Conservation (phyloP, 805 yeast genomes). For the Yamadazyma philogaea region DNA sequence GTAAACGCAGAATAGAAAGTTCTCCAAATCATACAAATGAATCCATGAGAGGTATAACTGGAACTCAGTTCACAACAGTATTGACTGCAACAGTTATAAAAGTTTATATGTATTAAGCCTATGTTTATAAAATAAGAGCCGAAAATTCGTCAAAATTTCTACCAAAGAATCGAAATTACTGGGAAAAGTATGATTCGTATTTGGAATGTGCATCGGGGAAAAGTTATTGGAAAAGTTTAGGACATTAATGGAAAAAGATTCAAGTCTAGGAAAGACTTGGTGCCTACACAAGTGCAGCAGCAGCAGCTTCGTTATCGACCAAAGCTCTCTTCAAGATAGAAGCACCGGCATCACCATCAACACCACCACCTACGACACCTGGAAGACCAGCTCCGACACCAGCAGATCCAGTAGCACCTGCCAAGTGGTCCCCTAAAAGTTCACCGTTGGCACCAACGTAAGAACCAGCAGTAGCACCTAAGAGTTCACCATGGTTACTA, state of each 20-base stretch:
- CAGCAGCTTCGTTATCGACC: too few species aligned
- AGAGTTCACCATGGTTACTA: conserved; percentile 10
- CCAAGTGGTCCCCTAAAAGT: conserved; percentile 17
- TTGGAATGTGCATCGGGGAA: neutral
- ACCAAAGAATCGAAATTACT: conserved; percentile 1
- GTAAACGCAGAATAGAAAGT: too few species aligned
- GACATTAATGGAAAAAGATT: neutral
- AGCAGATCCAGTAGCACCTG: conserved; percentile 14
- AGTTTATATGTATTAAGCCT: conserved; percentile 2
- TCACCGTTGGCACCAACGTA: conserved; percentile 14
- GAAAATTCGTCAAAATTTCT: conserved; percentile 5
- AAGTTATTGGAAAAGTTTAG: conserved; percentile 2
- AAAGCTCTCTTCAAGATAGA: conserved; percentile 12
- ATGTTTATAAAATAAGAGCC: conserved; percentile 1
- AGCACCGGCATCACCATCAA: conserved; percentile 9
- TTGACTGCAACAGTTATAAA: neutral
- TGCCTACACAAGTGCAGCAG: too few species aligned
- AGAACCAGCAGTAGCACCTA: conserved; percentile 10
- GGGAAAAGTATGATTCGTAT: conserved; percentile 2
- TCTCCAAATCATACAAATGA: too few species aligned
- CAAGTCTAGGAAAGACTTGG: neutral
- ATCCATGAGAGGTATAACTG: too few species aligned
- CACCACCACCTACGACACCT: conserved; percentile 7
- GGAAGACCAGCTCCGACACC: conserved; percentile 9
- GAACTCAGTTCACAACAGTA: too few species aligned